Evolutionary conservation across 345 rosid species (phyloP).

Genomic region (Hibiscus tridactylites): DNA sequence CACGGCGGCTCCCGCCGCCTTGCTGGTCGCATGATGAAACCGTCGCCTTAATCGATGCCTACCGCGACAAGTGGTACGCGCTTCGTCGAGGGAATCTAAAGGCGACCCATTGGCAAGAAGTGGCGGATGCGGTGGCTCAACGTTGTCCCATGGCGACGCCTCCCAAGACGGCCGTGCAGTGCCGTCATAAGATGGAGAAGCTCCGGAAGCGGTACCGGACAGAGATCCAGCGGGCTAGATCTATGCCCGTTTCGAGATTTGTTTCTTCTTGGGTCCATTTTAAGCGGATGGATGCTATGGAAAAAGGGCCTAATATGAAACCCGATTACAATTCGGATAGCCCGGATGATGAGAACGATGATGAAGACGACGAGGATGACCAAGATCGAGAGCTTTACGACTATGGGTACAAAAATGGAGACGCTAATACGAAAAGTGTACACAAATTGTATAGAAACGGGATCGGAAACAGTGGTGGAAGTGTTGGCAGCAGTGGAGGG

Average conservation of each 20-base stretch:
- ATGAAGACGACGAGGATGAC: conserved; percentile 40
- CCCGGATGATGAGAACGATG: conserved; percentile 20
- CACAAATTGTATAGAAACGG: conserved; percentile 55
- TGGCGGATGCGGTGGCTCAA: conserved; percentile 53
- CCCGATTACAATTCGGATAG: conserved; percentile 31
- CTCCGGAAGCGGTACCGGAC: conserved; percentile 82
- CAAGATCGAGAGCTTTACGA: conserved; percentile 33
- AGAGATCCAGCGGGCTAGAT: conserved; percentile 82
- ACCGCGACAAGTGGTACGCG: conserved; percentile 81
- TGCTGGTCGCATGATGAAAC: neutral
- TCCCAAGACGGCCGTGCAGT: conserved; percentile 80
- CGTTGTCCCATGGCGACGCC: conserved; percentile 62
- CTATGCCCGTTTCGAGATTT: conserved; percentile 69
- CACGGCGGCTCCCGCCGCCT: neutral
- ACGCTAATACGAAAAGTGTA: conserved; percentile 36
- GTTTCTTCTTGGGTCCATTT: conserved; percentile 87
- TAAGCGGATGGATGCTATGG: conserved; percentile 83
- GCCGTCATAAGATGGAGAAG: conserved; percentile 99
- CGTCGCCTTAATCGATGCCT: conserved; percentile 60
- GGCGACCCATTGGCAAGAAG: conserved; percentile 93
- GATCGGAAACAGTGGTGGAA: conserved; percentile 28
- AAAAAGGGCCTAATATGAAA: conserved; percentile 43
- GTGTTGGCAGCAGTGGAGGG: conserved; percentile 32
- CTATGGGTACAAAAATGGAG: conserved; percentile 35
- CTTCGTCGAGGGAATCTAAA: conserved; percentile 90